Conservation (phyloP, 495 filamentous ascomycete species). For the Aspergillus ostianus region DNA sequence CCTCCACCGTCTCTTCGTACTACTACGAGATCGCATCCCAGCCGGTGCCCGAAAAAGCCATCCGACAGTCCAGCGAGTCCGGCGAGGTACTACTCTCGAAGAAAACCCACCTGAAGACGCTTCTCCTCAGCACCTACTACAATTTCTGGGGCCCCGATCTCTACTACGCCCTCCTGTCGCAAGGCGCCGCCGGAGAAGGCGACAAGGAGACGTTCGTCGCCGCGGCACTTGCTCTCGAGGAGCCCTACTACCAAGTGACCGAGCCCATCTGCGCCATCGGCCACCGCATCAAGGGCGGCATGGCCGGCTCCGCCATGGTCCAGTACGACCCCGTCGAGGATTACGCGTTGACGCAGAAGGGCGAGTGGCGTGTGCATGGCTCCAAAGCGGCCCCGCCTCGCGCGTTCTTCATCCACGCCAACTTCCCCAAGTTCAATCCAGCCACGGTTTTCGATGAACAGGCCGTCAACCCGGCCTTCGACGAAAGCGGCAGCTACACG, state of each 20-base stretch:
- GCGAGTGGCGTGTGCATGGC: conserved; percentile 21
- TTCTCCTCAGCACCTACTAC: conserved; percentile 58
- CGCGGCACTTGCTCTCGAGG: conserved; percentile 43
- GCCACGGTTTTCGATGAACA: conserved; percentile 38
- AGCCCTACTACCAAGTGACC: conserved; percentile 56
- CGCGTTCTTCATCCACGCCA: conserved; percentile 51
- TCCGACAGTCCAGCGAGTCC: conserved; percentile 46
- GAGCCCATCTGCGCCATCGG: conserved; percentile 80
- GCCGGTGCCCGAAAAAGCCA: conserved; percentile 22
- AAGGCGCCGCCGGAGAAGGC: conserved; percentile 53
- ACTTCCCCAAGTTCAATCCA: conserved; percentile 51
- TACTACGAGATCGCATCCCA: conserved; percentile 51
- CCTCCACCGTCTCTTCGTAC: conserved; percentile 40
- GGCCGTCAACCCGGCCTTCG: conserved; percentile 33
- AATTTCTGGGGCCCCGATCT: conserved; percentile 54
- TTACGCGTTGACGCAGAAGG: conserved; percentile 26
- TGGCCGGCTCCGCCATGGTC: conserved; percentile 43
- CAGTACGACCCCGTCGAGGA: conserved; percentile 44
- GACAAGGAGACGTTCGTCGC: conserved; percentile 59
- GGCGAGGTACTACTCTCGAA: conserved; percentile 54
- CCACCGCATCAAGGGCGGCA: conserved; percentile 56
- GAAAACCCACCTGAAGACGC: conserved; percentile 41
- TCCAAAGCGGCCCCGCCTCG: conserved; percentile 21
- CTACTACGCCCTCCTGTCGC: conserved; percentile 53
- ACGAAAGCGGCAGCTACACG: conserved; percentile 35